phyloP scores from a whole-genome alignment of 371 early-diverging fungal genomes.

The Saksenaea oblongispora region DNA sequence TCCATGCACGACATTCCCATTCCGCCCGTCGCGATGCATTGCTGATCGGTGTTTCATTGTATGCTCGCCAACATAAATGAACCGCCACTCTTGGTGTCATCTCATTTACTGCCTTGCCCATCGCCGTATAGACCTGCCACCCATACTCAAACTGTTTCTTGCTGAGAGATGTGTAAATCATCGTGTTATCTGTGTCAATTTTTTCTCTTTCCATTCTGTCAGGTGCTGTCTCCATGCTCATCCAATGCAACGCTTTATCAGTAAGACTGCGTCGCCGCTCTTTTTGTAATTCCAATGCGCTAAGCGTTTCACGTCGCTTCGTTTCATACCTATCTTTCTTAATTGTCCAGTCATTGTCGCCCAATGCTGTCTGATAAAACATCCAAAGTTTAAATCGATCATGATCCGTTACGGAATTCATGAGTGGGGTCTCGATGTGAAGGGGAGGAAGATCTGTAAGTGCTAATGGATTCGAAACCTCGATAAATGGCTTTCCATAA shows the following conservation, averaged over 20 bases:
- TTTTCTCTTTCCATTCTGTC: constrained; percentile 16
- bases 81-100: constrained; percentile 36
- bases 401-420: constrained; percentile 33
- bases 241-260: constrained; percentile 27
- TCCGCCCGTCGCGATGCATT: constrained; percentile 26
- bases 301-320: constrained; percentile 8
- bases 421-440: constrained; percentile 33
- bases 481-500: constrained; percentile 39
- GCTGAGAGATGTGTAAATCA: constrained; percentile 30
- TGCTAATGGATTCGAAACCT: constrained; percentile 35
- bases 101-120: constrained; percentile 32
- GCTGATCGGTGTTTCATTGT: constrained; percentile 20
- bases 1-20: constrained; percentile 44
- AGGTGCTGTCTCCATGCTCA: constrained; percentile 15
- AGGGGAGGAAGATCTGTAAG: constrained; percentile 29
- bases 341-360: constrained; percentile 28
- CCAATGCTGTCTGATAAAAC: constrained; percentile 33
- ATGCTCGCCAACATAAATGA: constrained; percentile 41
- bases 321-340: constrained; percentile 26
- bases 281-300: constrained; percentile 1
- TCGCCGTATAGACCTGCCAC: constrained; percentile 35
- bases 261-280: not conserved
- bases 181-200: constrained; percentile 37
- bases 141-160: constrained; percentile 40
- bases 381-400: constrained; percentile 37